phyloP scores from a whole-genome alignment of 179 eudicot species.

The Silene vulgaris region DNA sequence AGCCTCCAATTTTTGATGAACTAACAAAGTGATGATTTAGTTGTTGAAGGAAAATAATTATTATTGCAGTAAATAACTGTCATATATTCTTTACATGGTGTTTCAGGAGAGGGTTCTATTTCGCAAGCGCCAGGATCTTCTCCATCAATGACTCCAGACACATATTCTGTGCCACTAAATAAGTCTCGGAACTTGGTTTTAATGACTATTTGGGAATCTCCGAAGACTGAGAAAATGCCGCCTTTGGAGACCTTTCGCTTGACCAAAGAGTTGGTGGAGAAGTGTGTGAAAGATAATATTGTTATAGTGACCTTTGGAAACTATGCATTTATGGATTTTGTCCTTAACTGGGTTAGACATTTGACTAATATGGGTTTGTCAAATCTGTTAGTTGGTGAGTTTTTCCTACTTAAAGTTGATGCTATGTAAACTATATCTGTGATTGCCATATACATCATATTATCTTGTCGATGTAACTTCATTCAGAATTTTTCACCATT shows the following conservation, averaged over 20 bases:
- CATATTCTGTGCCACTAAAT: conserved; percentile 17
- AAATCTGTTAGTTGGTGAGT: conserved; percentile 85
- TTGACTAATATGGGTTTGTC: conserved; percentile 73
- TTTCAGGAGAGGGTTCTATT: conserved; percentile 34
- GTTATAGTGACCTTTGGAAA: conserved; percentile 87
- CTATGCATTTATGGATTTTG: conserved; percentile 95
- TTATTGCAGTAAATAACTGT: neutral
- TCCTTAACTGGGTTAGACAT: conserved; percentile 88
- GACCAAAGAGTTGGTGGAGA: conserved; percentile 66
- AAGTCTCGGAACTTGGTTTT: conserved; percentile 25
- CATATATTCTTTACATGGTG: conserved; percentile 9
- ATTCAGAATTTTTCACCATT: neutral
- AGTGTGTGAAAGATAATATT: conserved; percentile 72
- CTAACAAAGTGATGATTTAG: neutral
- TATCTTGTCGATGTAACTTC: neutral
- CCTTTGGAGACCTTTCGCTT: conserved; percentile 57
- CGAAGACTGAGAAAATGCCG: conserved; percentile 59
- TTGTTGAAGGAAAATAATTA: neutral
- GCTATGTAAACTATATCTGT: neutral
- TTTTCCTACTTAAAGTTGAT: conserved; percentile 7
- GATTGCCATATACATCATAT: neutral
- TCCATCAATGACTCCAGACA: conserved; percentile 21
- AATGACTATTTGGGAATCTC: conserved; percentile 61
- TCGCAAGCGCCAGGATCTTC: conserved; percentile 35
- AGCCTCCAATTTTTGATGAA: conserved; percentile 8